Evolutionary conservation across 2,329 filamentous ascomycete genomes (phyloP), one percentile per base, ranked within the genome.

Genomic region (Colletotrichum shisoi): DNA sequence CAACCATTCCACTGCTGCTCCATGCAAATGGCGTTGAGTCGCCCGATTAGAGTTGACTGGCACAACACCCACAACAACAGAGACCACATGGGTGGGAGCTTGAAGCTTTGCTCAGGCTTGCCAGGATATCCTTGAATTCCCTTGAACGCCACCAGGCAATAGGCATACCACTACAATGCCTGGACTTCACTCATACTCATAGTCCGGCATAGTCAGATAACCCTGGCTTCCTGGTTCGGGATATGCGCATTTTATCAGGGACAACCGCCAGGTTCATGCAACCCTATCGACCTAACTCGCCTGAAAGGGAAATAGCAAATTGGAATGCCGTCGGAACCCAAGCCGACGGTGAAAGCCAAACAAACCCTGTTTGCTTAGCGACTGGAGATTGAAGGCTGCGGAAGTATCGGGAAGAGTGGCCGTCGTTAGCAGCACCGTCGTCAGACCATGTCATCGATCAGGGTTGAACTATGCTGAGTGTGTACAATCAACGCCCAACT

Each of bases 1-100:
- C 17, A 63, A 53, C 21, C 46, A 37, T 34, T n/a, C 19, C 34
- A n/a, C 8, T 39, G 27, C 40, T 53, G 40, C 40, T 34, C 37
- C 24, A 51, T 48, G 24, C 54, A 27, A 34, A 34, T 39, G 8
- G 12, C 48, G 15, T 13, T 15, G 39, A 15, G 39, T 19, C n/a
- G 49, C 19, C 13, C 24, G 15, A 48, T 61, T 62, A 48, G 34
- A 65, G 62, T 61, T 65, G 34, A 13, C 13, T 27, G 51, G 58
- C 58, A 66, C 63, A 57, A 52, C 58, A 62, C 44, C 58, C 57
- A 39, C 37, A 27, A 31, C 37, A 27, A 19, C 17, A 37, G 44
- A 19, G 39, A 45, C 21, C 24, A 34, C 24, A 15, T 37, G 42
- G 27, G 45, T 37, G 42, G 27, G 45, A 15, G 31, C 27, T 24